phyloP scores from a whole-genome alignment of 805 yeast genomes.

The Sugiyamaella mastotermitis region DNA sequence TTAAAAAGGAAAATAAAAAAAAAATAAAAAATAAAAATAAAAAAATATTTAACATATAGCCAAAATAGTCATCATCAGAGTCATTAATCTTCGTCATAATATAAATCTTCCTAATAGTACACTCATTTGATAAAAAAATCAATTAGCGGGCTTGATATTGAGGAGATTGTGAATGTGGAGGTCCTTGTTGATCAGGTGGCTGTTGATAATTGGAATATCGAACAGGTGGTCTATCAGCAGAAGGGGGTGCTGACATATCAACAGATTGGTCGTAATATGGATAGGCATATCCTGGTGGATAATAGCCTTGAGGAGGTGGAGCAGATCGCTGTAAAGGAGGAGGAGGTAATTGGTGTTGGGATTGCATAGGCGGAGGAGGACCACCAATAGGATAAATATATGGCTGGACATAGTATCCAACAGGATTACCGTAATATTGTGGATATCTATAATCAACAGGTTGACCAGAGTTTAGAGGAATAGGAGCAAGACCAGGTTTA shows the following conservation, averaged over 20 bases:
- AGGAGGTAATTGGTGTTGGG: slow-evolving; percentile 9
- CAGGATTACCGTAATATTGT: neutral
- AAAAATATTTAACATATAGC: neutral
- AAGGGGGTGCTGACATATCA: neutral
- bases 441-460: slow-evolving; percentile 9
- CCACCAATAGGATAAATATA: slow-evolving; percentile 5
- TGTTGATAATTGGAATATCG: neutral
- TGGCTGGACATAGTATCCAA: slow-evolving; percentile 4
- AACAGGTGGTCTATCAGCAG: slow-evolving; percentile 2
- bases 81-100: neutral
- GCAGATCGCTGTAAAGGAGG: slow-evolving; percentile 1
- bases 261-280: slow-evolving; percentile 1
- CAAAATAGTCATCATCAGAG: neutral
- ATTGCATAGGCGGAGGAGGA: slow-evolving; percentile 9
- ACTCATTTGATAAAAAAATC: slow-evolving; percentile 2
- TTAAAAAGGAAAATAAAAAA: neutral
- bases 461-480: no score
- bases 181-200: slow-evolving; percentile 12
- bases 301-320: neutral
- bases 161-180: slow-evolving; percentile 10
- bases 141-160: slow-evolving; percentile 6
- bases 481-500: no score
- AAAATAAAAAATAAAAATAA: neutral
- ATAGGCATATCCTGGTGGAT: slow-evolving; percentile 1
- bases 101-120: neutral